A percentile compares a stretch with the other conserved stretches of the same genome.
Evolutionary conservation across 352 stramenopile genomes (phyloP).

Genomic region (Phytophthora boehmeriae): DNA sequence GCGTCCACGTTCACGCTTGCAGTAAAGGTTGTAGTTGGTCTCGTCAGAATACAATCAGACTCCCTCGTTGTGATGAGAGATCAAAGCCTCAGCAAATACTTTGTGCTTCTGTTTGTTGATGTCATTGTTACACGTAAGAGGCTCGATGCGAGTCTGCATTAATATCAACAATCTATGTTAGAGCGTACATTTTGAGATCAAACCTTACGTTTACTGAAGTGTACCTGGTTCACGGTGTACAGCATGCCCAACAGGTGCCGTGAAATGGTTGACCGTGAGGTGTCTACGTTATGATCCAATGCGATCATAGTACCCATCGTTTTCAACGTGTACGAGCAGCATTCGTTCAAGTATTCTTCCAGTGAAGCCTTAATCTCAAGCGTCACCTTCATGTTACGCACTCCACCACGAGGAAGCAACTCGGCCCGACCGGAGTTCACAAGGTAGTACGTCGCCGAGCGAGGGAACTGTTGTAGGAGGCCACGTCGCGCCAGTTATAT

Average conservation of each 20-base stretch:
- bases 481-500: too few relatives aligned
- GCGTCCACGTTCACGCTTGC: slow-evolving; percentile 4
- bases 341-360: slow-evolving; percentile 2
- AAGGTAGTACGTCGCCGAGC: too few relatives aligned
- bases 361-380: slow-evolving; percentile 7
- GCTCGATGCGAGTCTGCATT: slow-evolving; percentile 1
- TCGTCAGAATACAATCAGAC: slow-evolving; percentile 13
- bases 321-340: slow-evolving; percentile 3
- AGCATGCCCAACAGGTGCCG: slow-evolving; percentile 2
- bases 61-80: neutral
- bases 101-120: slow-evolving; percentile 7
- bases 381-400: too few relatives aligned
- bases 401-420: too few relatives aligned
- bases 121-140: slow-evolving; percentile 10
- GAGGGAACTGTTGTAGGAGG: too few relatives aligned
- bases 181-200: neutral
- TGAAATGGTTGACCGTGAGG: neutral
- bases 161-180: neutral
- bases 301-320: neutral
- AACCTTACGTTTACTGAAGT: neutral
- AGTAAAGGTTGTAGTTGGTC: slow-evolving; percentile 20
- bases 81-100: neutral
- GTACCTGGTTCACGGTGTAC: slow-evolving; percentile 18
- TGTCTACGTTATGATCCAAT: neutral
- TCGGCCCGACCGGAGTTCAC: too few relatives aligned